Percentiles rank a stretch among this genome's conserved stretches.
phyloP scores from a whole-genome alignment of 306 rosid genomes.

The Rosa lucieae region DNA sequence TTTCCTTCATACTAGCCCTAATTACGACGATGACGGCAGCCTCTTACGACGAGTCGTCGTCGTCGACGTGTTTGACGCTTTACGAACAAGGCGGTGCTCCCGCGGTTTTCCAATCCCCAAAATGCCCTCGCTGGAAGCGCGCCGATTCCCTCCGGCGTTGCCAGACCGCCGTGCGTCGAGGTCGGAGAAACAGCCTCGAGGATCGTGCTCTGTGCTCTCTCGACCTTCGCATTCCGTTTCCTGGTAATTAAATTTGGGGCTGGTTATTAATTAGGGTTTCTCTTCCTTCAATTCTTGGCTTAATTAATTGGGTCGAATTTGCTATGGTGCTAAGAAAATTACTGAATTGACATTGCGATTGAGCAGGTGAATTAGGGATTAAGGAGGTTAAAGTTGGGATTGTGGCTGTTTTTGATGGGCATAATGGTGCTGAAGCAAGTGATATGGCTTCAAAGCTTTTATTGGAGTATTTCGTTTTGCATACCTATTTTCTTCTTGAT shows the following conservation, averaged over 20 bases:
- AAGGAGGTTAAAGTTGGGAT: conserved; percentile 76
- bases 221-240: conserved; percentile 78
- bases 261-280: too few species aligned
- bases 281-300: background rate
- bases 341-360: conserved; percentile 5
- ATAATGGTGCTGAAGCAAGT: conserved; percentile 92
- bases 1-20: conserved; percentile 35
- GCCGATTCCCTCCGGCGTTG: conserved; percentile 51
- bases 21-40: background rate
- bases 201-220: conserved; percentile 83
- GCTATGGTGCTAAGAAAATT: background rate
- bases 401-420: conserved; percentile 89
- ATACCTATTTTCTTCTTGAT: conserved; percentile 88
- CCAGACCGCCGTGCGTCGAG: conserved; percentile 61
- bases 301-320: background rate
- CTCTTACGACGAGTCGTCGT: conserved; percentile 48
- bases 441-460: conserved; percentile 86
- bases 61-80: conserved; percentile 66
- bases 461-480: conserved; percentile 83
- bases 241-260: conserved; percentile 31
- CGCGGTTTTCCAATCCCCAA: conserved; percentile 82
- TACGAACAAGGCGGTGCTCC: conserved; percentile 86
- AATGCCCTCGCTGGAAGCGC: conserved; percentile 89
- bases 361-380: conserved; percentile 56
- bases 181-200: conserved; percentile 69